Conservation (phyloP, 179 eudicot genomes). For the Spergularia azorica region DNA sequence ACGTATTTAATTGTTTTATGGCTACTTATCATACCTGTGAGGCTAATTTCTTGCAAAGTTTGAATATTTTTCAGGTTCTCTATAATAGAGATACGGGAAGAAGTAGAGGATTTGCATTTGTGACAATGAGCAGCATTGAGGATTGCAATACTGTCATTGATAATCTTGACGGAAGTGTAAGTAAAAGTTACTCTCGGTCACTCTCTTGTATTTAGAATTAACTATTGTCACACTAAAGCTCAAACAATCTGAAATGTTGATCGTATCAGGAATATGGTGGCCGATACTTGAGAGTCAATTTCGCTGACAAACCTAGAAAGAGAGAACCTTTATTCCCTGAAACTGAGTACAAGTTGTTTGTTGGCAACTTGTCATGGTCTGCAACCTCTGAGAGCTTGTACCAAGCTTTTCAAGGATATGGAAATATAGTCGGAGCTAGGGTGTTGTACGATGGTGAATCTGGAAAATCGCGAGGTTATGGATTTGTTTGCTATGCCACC, state of each 20-base stretch:
- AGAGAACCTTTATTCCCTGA: constrained; percentile 80
- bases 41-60: constrained; percentile 5
- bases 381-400: constrained; percentile 74
- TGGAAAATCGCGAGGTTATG: constrained; percentile 90
- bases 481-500: constrained; percentile 68
- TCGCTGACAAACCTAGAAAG: constrained; percentile 75
- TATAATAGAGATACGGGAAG: constrained; percentile 73
- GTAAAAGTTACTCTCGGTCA: constrained; percentile 13
- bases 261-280: constrained; percentile 77
- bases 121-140: constrained; percentile 87
- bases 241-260: constrained; percentile 5
- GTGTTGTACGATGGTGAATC: constrained; percentile 89
- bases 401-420: constrained; percentile 60
- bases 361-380: constrained; percentile 88
- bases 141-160: constrained; percentile 70
- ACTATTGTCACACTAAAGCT: neutral
- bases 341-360: constrained; percentile 83
- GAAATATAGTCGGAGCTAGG: constrained; percentile 86
- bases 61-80: constrained; percentile 56
- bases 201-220: neutral
- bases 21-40: neutral
- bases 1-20: neutral
- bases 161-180: constrained; percentile 88
- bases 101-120: constrained; percentile 98
- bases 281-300: constrained; percentile 78